phyloP scores from a whole-genome alignment of 768 basidiomycete genomes.

The Lenzites betulinus region DNA sequence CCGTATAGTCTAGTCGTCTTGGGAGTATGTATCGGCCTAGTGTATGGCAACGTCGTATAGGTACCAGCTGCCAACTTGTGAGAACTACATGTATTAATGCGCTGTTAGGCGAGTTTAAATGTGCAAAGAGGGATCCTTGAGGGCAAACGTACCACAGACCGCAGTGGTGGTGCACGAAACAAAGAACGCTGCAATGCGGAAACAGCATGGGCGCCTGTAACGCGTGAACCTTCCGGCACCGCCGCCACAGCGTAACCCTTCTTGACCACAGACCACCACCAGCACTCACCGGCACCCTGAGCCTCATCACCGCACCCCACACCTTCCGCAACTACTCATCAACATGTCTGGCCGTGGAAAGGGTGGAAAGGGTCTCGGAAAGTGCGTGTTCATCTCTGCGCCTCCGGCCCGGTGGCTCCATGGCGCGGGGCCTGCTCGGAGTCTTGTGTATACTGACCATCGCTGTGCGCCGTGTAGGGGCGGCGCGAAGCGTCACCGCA shows the following conservation, averaged over 20 bases:
- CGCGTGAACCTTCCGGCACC: conserved; percentile 9
- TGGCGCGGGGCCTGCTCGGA: background rate
- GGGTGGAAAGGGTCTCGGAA: conserved; percentile 70
- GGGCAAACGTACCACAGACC: background rate
- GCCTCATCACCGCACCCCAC: conserved; percentile 13
- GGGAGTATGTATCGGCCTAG: too few relatives aligned
- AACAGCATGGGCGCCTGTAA: conserved; percentile 1
- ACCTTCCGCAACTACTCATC: conserved; percentile 25
- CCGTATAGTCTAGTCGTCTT: too few relatives aligned
- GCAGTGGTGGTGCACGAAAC: background rate
- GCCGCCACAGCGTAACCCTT: conserved; percentile 7
- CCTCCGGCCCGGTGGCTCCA: background rate
- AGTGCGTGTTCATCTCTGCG: conserved; percentile 33
- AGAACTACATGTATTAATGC: too few relatives aligned
- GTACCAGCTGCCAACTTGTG: too few relatives aligned
- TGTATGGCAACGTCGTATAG: too few relatives aligned
- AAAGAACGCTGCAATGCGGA: background rate
- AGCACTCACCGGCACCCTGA: conserved; percentile 10
- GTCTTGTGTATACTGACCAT: conserved; percentile 34
- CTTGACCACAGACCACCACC: conserved; percentile 20
- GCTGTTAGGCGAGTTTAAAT: too few relatives aligned
- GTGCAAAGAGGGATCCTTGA: too few relatives aligned
- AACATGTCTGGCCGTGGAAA: conserved; percentile 96
- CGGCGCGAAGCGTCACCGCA: conserved; percentile 94
- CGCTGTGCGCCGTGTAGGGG: conserved; percentile 55